Percentiles rank a stretch among this genome's conserved stretches.
Evolutionary conservation across 2,329 filamentous ascomycete species (phyloP).

Genomic region (Fonsecaea pugnacius): DNA sequence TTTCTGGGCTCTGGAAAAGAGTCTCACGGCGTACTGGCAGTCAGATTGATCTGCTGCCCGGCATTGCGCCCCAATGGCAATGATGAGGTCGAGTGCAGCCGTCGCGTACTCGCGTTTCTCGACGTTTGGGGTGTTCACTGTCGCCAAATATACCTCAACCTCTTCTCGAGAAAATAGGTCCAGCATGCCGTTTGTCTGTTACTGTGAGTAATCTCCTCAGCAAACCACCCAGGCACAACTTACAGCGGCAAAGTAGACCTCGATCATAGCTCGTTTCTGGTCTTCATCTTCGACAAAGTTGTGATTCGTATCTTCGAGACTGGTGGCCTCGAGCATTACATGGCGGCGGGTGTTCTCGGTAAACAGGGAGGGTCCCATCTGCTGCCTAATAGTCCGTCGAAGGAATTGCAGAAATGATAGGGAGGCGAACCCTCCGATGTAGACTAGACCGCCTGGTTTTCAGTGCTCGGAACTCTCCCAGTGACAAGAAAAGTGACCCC

Average conservation of each 20-base stretch:
- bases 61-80: conserved; percentile 61
- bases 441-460: conserved; percentile 44
- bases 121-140: conserved; percentile 6
- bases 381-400: conserved; percentile 52
- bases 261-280: conserved; percentile 44
- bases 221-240: not conserved
- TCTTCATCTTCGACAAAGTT: conserved; percentile 42
- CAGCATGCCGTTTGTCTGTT: conserved; percentile 50
- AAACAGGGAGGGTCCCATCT: conserved; percentile 61
- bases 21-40: conserved; percentile 44
- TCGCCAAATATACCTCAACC: conserved; percentile 23
- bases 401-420: conserved; percentile 62
- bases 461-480: not conserved
- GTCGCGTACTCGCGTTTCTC: conserved; percentile 26
- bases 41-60: conserved; percentile 39
- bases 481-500: not conserved
- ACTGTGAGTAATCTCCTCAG: not conserved
- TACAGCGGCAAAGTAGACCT: conserved; percentile 41
- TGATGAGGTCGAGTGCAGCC: conserved; percentile 50
- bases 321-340: conserved; percentile 58
- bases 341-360: conserved; percentile 58
- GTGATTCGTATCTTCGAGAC: conserved; percentile 42
- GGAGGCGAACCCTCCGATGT: conserved; percentile 57
- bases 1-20: conserved; percentile 56
- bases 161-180: conserved; percentile 44